These are phyloP conservation scores for Nitzschia sp. DNA, from an alignment of 108 stramenopile genomes.

Conservation along the genomic window DNA sequence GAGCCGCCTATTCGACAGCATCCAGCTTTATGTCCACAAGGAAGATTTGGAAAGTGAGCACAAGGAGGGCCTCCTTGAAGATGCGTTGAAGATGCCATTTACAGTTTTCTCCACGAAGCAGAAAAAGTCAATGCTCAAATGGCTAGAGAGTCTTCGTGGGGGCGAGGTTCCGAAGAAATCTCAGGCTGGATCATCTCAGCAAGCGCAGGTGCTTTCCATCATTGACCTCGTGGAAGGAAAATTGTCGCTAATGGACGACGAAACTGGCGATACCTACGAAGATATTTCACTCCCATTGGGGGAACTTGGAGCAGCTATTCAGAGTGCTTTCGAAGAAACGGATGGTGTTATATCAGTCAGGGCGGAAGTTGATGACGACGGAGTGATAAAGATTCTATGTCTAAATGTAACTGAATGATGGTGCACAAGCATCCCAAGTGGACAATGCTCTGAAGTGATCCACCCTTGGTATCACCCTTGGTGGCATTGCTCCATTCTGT, in stretches of 20 bases:
- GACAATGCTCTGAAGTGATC: too few relatives aligned
- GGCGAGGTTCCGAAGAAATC: not conserved
- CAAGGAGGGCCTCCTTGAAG: slow-evolving; percentile 29
- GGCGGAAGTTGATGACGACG: not conserved
- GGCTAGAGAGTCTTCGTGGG: slow-evolving; percentile 24
- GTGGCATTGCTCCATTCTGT: too few relatives aligned
- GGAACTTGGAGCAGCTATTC: slow-evolving; percentile 10
- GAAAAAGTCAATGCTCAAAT: slow-evolving; percentile 35
- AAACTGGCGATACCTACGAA: slow-evolving; percentile 28
- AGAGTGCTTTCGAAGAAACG: slow-evolving; percentile 11
- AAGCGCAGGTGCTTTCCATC: not conserved
- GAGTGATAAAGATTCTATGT: not conserved
- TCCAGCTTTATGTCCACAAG: slow-evolving; percentile 21
- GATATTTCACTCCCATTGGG: slow-evolving; percentile 19
- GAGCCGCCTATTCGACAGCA: slow-evolving; percentile 30
- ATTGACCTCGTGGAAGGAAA: slow-evolving; percentile 19
- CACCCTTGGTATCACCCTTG: too few relatives aligned
- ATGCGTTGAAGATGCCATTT: slow-evolving; percentile 35
- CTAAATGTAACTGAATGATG: too few relatives aligned
- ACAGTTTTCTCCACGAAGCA: slow-evolving; percentile 33
- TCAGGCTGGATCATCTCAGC: not conserved
- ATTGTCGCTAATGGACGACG: slow-evolving; percentile 28
- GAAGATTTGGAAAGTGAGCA: slow-evolving; percentile 11
- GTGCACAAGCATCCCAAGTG: too few relatives aligned
- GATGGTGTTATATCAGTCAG: slow-evolving; percentile 15